Conservation (phyloP, 306 rosid genomes). For the Astragalus glycyphyllos region DNA sequence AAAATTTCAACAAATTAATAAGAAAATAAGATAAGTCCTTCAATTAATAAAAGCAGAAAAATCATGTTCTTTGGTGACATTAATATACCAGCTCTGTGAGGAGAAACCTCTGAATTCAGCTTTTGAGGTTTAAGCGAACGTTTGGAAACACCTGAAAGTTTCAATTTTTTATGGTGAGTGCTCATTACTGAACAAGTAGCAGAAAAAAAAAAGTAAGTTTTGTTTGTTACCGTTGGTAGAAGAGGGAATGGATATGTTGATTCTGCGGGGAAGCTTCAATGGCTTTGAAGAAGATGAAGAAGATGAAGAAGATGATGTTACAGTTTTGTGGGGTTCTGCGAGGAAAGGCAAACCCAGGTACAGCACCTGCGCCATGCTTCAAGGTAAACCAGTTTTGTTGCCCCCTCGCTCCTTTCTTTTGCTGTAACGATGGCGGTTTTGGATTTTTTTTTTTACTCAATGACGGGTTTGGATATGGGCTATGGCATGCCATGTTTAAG, state of each 20-base stretch:
- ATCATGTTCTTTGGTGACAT: not conserved
- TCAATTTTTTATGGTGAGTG: not conserved
- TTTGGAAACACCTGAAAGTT: slow-evolving; percentile 53
- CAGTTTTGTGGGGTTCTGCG: slow-evolving; percentile 37
- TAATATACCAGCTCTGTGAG: slow-evolving; percentile 83
- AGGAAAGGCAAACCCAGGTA: slow-evolving; percentile 34
- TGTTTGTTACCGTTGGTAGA: slow-evolving; percentile 57
- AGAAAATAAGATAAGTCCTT: slow-evolving; percentile 16
- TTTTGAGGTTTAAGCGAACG: slow-evolving; percentile 60
- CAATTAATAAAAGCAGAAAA: not conserved
- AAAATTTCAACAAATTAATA: slow-evolving; percentile 12
- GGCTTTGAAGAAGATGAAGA: slow-evolving; percentile 48
- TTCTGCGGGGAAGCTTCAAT: slow-evolving; percentile 44
- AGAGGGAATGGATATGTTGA: slow-evolving; percentile 42
- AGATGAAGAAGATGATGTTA: slow-evolving; percentile 26
- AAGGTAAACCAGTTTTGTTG: too few species aligned
- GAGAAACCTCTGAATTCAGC: slow-evolving; percentile 78
- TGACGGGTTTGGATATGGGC: too few species aligned
- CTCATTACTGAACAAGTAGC: not conserved
- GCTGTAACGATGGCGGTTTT: not conserved
- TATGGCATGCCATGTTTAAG: too few species aligned
- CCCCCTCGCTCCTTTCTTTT: too few species aligned
- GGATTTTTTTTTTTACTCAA: not conserved
- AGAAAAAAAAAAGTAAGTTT: slow-evolving; percentile 21
- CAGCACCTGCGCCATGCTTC: slow-evolving; percentile 56